phyloP scores from a whole-genome alignment of 75 land plant species.

The Pseudotsuga menziesii region DNA sequence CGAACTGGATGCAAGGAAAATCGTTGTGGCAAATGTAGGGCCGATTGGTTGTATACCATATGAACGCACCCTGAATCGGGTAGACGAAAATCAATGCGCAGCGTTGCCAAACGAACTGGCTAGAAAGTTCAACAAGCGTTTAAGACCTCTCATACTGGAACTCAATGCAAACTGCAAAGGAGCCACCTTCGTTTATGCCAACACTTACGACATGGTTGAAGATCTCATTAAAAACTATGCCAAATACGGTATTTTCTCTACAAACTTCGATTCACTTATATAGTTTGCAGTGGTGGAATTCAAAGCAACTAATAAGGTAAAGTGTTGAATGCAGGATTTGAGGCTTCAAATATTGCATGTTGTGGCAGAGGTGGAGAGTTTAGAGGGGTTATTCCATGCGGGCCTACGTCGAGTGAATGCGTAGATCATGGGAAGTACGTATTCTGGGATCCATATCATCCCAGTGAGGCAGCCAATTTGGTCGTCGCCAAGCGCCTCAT shows the following conservation, averaged over 20 bases:
- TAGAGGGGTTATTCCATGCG: conserved; percentile 69
- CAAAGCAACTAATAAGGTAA: too few species aligned
- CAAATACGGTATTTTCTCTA: background rate
- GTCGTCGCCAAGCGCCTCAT: conserved; percentile 48
- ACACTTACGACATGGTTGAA: conserved; percentile 15
- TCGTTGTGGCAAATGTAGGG: conserved; percentile 23
- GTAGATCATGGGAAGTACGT: conserved; percentile 40
- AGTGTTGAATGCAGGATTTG: conserved; percentile 37
- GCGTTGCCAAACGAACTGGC: conserved; percentile 8
- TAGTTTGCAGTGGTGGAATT: too few species aligned
- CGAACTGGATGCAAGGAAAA: conserved; percentile 17
- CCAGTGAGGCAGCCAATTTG: conserved; percentile 72
- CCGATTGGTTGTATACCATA: conserved; percentile 34
- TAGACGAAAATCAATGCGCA: conserved; percentile 7
- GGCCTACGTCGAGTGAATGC: conserved; percentile 54
- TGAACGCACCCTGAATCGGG: conserved; percentile 9
- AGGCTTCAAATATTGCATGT: conserved; percentile 43
- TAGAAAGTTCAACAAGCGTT: conserved; percentile 12
- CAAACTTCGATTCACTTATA: too few species aligned
- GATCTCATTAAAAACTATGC: conserved; percentile 13
- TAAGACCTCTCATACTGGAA: conserved; percentile 2
- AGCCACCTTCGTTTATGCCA: conserved; percentile 21
- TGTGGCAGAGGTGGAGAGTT: conserved; percentile 71
- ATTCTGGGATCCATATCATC: conserved; percentile 91
- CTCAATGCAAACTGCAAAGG: conserved; percentile 17